Conservation (phyloP, 2,329 filamentous ascomycete genomes). For the Bipolaris oryzae region DNA sequence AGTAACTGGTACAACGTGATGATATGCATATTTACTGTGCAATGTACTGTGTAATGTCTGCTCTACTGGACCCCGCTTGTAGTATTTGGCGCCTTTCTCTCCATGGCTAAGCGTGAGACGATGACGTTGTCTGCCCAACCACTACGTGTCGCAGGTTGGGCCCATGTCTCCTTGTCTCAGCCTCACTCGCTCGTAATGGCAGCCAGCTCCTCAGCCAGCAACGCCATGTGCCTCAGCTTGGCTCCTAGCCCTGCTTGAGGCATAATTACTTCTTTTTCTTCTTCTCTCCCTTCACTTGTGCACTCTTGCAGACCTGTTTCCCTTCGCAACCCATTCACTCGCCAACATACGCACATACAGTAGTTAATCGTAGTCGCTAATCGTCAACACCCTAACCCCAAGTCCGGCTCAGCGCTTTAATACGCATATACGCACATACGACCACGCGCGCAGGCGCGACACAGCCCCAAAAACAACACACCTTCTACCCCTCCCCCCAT, state of each 20-base stretch:
- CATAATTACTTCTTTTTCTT: not conserved
- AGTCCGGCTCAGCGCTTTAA: not conserved
- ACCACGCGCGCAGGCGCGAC: not conserved
- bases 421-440: not conserved
- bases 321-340: not conserved
- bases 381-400: not conserved
- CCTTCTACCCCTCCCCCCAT: not conserved
- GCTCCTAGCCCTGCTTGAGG: slow-evolving; percentile 1
- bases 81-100: not conserved
- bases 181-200: slow-evolving; percentile 1
- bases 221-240: slow-evolving; percentile 15
- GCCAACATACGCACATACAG: not conserved
- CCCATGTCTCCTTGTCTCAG: slow-evolving; percentile 11
- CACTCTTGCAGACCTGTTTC: not conserved
- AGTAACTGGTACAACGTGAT: too few relatives aligned
- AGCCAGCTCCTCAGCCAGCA: slow-evolving; percentile 14
- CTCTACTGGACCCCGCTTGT: too few relatives aligned
- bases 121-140: slow-evolving; percentile 2
- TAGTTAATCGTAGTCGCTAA: slow-evolving; percentile 13
- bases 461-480: not conserved
- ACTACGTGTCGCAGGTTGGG: slow-evolving; percentile 5
- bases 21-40: too few relatives aligned
- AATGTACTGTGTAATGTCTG: too few relatives aligned
- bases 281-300: not conserved
- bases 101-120: not conserved